Base-by-base conservation (phyloP, 805 yeast species). In the Candida parachauliodes region DNA sequence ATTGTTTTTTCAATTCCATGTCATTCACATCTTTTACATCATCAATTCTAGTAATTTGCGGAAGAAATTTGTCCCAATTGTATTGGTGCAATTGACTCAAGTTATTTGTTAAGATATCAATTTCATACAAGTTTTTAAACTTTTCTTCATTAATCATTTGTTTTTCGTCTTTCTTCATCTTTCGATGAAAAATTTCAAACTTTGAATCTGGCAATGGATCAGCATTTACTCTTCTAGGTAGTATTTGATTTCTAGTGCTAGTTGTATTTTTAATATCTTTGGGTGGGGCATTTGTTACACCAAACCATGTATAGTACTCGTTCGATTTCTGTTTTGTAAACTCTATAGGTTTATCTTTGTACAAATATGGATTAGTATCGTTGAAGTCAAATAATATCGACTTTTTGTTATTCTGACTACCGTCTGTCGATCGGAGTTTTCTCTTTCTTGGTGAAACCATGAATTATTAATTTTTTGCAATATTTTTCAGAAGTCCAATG, bases 101-200 rank as follows among this genome's bases (percentile, higher is more conserved):
- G 45, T 69, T 72, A 9, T 72, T 71, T 21, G 63, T 55, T 24
- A 77, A 65, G 15, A 68, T 70, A 37, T 81, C 87, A 21, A 77
- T 75, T 48, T 83, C 91, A 7, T 63, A 54, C 33, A 72, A 60
- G 30, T 79, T 63, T 39, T 72, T 68, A 34, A 68, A 73, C 18
- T 74, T 62, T 46, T 83, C 89, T 2, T 72, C 61, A 24, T 65
- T 65, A 20, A 68, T 60, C 74, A 81, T 78, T 32, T 76, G 68
- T 41, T 71, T 72, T 55, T 85, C 95, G 36, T 79, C 81, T 39
- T 74, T 74, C 44, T 73, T 76, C 78, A 82, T 76, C 27, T 74
- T 67, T 28, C 69, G 68, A 57, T 83, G 89, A 48, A 70, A 75
- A 10, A 61, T 43, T 21, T 55, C 49, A 51, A 63, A 79, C 10